phyloP scores from a whole-genome alignment of 1,284 basidiomycete species.

The Cryptococcus floricola region DNA sequence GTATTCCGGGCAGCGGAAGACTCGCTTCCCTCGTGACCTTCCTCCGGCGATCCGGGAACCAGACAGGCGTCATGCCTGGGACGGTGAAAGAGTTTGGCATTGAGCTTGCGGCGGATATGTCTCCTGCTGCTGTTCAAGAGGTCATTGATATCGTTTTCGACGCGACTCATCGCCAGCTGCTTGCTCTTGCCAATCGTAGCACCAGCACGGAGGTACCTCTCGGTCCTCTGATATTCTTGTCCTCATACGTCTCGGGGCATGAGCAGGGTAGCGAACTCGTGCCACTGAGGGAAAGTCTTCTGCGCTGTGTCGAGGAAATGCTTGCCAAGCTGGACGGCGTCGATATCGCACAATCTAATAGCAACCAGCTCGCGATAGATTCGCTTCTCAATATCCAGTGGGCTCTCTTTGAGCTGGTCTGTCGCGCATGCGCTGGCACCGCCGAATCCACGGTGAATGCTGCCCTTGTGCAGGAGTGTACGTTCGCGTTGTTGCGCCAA shows the following conservation, averaged over 20 bases:
- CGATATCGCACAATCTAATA: slow-evolving; percentile 1
- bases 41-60: slow-evolving; percentile 1
- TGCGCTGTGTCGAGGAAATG: slow-evolving; percentile 4
- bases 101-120: slow-evolving; percentile 21
- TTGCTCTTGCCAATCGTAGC: slow-evolving; percentile 16
- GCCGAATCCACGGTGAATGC: neutral
- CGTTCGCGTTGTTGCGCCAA: slow-evolving; percentile 52
- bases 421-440: neutral
- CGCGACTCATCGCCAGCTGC: slow-evolving; percentile 12
- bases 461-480: slow-evolving; percentile 4
- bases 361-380: slow-evolving; percentile 6
- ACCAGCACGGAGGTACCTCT: slow-evolving; percentile 6
- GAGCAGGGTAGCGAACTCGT: neutral
- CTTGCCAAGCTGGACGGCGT: slow-evolving; percentile 17
- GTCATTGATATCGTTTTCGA: slow-evolving; percentile 32
- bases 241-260: slow-evolving; percentile 7
- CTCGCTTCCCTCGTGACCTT: slow-evolving; percentile 14
- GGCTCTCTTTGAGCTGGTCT: slow-evolving; percentile 59
- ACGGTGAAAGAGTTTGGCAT: slow-evolving; percentile 14
- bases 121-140: slow-evolving; percentile 13
- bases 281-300: neutral
- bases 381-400: slow-evolving; percentile 54
- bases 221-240: slow-evolving; percentile 23
- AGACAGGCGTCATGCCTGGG: neutral
- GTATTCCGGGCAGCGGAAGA: slow-evolving; percentile 25